A percentile compares a stretch with the other conserved stretches of the same genome.
Conservation (phyloP, 1,284 basidiomycete species). For the Boletellus deceptivus region DNA sequence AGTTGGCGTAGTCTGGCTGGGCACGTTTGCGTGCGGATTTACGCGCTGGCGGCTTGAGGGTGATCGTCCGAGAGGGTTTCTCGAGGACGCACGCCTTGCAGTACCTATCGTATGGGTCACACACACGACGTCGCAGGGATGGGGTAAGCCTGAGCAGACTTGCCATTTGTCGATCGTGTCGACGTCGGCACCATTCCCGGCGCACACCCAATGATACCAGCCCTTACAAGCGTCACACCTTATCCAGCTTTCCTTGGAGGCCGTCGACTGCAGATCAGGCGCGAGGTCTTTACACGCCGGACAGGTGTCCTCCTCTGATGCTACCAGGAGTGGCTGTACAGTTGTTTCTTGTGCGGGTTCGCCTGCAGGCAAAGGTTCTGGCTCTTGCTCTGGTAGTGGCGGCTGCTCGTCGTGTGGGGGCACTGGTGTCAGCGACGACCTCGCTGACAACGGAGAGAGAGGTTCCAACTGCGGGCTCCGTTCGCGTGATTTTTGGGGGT, state of each 20-base stretch:
- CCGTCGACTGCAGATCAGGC: slow-evolving; percentile 26
- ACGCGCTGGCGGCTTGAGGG: slow-evolving; percentile 70
- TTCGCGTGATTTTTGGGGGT: slow-evolving; percentile 29
- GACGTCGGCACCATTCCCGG: slow-evolving; percentile 62
- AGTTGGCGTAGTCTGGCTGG: slow-evolving; percentile 72
- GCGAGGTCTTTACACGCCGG: slow-evolving; percentile 41
- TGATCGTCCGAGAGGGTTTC: slow-evolving; percentile 63
- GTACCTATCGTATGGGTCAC: slow-evolving; percentile 50
- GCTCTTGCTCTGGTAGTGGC: slow-evolving; percentile 18
- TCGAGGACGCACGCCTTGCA: slow-evolving; percentile 60
- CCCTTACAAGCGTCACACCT: slow-evolving; percentile 73
- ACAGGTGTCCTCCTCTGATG: slow-evolving; percentile 38
- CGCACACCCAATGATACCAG: slow-evolving; percentile 83
- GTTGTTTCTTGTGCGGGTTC: slow-evolving; percentile 15
- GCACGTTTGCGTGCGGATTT: slow-evolving; percentile 74
- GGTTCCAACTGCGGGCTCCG: slow-evolving; percentile 27
- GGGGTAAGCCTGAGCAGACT: slow-evolving; percentile 21
- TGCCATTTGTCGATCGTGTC: slow-evolving; percentile 61
- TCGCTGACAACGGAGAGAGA: slow-evolving; percentile 30
- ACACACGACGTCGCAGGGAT: not conserved
- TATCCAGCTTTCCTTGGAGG: slow-evolving; percentile 66
- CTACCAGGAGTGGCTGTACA: slow-evolving; percentile 14
- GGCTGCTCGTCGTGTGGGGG: slow-evolving; percentile 26
- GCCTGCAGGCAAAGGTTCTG: slow-evolving; percentile 26
- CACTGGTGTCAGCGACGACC: slow-evolving; percentile 33